These are phyloP conservation scores for Lipomyces yamadae DNA, from an alignment of 805 yeast genomes.

Conservation along the genomic window DNA sequence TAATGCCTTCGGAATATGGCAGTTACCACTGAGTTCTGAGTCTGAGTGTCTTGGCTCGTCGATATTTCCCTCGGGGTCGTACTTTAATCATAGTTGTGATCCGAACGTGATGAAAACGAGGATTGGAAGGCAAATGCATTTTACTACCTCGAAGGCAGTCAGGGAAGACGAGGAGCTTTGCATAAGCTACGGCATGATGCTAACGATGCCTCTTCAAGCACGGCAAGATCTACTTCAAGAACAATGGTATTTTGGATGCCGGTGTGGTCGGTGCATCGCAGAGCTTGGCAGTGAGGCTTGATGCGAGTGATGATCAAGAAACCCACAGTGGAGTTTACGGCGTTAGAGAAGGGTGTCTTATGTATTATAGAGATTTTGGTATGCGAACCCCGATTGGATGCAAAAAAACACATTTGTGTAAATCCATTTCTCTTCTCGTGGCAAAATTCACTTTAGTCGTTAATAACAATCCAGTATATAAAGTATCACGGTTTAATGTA, in stretches of 20 bases:
- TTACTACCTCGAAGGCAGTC: conserved; percentile 52
- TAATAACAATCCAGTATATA: too few species aligned
- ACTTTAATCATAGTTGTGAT: conserved; percentile 65
- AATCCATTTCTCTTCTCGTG: not conserved
- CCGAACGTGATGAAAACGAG: conserved; percentile 61
- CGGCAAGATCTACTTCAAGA: conserved; percentile 53
- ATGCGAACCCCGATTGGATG: not conserved
- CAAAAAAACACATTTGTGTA: not conserved
- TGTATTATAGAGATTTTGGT: not conserved
- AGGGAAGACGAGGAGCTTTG: conserved; percentile 56
- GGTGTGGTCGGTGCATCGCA: conserved; percentile 53
- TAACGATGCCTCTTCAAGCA: conserved; percentile 49
- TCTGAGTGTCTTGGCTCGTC: conserved; percentile 63
- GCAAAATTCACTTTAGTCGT: not conserved
- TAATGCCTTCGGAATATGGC: conserved; percentile 75
- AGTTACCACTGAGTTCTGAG: conserved; percentile 47
- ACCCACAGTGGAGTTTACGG: not conserved
- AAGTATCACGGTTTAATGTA: too few species aligned
- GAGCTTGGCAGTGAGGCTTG: conserved; percentile 14
- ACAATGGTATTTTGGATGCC: conserved; percentile 66
- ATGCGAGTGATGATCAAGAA: not conserved
- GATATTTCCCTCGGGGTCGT: conserved; percentile 66
- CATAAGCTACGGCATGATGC: conserved; percentile 63
- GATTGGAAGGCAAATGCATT: conserved; percentile 49
- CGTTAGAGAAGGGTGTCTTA: not conserved